Conservation (phyloP, 345 rosid genomes). For the Brassica cretica region DNA sequence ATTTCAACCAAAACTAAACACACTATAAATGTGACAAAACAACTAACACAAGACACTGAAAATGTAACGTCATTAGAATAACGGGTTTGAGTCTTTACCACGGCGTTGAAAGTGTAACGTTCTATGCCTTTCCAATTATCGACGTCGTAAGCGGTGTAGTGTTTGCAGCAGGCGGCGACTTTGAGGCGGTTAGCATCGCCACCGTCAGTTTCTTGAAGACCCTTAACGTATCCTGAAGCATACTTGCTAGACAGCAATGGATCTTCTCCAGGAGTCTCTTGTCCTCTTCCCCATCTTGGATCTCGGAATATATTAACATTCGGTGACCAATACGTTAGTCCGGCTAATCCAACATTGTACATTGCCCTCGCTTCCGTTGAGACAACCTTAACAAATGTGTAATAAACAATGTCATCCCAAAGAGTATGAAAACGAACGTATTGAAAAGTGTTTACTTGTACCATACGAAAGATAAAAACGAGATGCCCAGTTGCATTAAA, state of each 20-base stretch:
- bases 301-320: conserved; percentile 87
- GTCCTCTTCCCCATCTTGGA: conserved; percentile 98
- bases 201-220: conserved; percentile 69
- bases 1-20: neutral
- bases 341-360: conserved; percentile 91
- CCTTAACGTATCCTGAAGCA: conserved; percentile 64
- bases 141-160: conserved; percentile 87
- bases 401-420: conserved; percentile 1
- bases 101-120: conserved; percentile 74
- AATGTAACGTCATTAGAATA: neutral
- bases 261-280: conserved; percentile 97
- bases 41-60: neutral
- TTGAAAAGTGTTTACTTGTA: conserved; percentile 30
- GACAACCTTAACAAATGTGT: conserved; percentile 54
- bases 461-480: conserved; percentile 13
- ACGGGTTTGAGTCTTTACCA: conserved; percentile 42
- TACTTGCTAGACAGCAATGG: conserved; percentile 80
- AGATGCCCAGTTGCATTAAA: conserved; percentile 21
- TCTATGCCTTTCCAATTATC: conserved; percentile 88
- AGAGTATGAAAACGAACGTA: neutral
- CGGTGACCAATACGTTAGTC: conserved; percentile 93
- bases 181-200: conserved; percentile 57
- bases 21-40: neutral
- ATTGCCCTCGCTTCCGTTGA: conserved; percentile 97
- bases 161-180: conserved; percentile 96